These are phyloP conservation scores for Sphagnum tenellum DNA, from an alignment of 225 moss, liverwort and hornwort genomes.

Conservation along the genomic window DNA sequence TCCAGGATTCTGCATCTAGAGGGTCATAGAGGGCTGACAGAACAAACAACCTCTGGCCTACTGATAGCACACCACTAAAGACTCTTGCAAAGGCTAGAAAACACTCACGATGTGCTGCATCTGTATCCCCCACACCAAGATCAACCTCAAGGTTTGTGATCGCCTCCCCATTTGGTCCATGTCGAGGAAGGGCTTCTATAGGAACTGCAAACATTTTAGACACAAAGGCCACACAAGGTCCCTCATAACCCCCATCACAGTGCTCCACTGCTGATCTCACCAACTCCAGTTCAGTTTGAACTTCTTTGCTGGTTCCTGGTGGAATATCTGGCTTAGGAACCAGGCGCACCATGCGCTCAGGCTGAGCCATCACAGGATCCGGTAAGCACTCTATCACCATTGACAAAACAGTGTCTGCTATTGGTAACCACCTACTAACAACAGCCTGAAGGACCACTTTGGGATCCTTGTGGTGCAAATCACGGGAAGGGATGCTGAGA, in stretches of 20 bases:
- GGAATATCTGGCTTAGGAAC: conserved; percentile 53
- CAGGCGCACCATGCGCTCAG: conserved; percentile 71
- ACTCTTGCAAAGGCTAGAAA: conserved; percentile 97
- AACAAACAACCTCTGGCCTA: conserved; percentile 65
- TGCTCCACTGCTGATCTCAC: conserved; percentile 63
- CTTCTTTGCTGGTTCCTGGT: conserved; percentile 15
- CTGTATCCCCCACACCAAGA: conserved; percentile 59
- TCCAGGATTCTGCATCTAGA: conserved; percentile 35
- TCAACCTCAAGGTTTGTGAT: conserved; percentile 35
- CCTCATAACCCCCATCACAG: conserved; percentile 51
- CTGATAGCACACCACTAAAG: conserved; percentile 70
- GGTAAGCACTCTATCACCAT: conserved; percentile 93
- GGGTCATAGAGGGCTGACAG: conserved; percentile 80
- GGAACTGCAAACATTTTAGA: conserved; percentile 98
- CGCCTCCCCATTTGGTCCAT: conserved; percentile 52
- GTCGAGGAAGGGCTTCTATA: conserved; percentile 68
- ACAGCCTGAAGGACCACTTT: conserved; percentile 80
- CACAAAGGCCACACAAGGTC: conserved; percentile 83
- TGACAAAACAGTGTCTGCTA: conserved; percentile 67
- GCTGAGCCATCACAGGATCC: conserved; percentile 73
- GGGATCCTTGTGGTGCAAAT: conserved; percentile 86
- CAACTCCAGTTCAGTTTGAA: conserved; percentile 34
- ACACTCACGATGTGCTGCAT: conserved; percentile 82
- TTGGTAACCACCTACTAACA: conserved; percentile 77
- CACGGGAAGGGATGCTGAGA: conserved; percentile 62